Evolutionary conservation across 169 alveolate genomes (phyloP).

Genomic region (Theileria annulata): DNA sequence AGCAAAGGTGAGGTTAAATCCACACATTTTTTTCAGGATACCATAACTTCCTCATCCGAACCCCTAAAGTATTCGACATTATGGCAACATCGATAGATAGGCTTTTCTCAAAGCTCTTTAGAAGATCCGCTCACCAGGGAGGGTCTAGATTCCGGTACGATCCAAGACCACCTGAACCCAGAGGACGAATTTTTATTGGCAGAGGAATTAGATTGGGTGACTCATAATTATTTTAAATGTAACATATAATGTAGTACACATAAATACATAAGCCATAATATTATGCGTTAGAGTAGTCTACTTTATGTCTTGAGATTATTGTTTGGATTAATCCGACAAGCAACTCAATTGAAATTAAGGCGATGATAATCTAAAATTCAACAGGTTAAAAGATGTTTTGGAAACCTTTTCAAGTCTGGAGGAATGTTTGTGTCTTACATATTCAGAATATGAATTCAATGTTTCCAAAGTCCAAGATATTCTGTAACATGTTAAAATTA

Average conservation of each 20-base stretch:
- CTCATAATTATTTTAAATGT: slow-evolving; percentile 18
- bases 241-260: neutral
- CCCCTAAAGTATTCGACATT: slow-evolving; percentile 75
- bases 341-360: slow-evolving; percentile 68
- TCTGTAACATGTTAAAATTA: slow-evolving; percentile 26
- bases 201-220: slow-evolving; percentile 80
- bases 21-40: slow-evolving; percentile 44
- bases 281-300: slow-evolving; percentile 13
- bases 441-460: slow-evolving; percentile 72
- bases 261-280: too few relatives aligned
- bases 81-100: slow-evolving; percentile 67
- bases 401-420: slow-evolving; percentile 67
- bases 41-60: slow-evolving; percentile 60
- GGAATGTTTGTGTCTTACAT: slow-evolving; percentile 72
- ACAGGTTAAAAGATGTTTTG: neutral
- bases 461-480: slow-evolving; percentile 71
- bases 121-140: neutral
- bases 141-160: slow-evolving; percentile 18
- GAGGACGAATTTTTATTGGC: slow-evolving; percentile 74
- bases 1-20: slow-evolving; percentile 63
- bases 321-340: slow-evolving; percentile 68
- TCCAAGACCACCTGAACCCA: slow-evolving; percentile 39
- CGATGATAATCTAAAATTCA: slow-evolving; percentile 58
- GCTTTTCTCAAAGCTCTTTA: slow-evolving; percentile 14
- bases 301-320: slow-evolving; percentile 4